phyloP scores from a whole-genome alignment of 2,329 filamentous ascomycete species.

The Meredithiella fracta region DNA sequence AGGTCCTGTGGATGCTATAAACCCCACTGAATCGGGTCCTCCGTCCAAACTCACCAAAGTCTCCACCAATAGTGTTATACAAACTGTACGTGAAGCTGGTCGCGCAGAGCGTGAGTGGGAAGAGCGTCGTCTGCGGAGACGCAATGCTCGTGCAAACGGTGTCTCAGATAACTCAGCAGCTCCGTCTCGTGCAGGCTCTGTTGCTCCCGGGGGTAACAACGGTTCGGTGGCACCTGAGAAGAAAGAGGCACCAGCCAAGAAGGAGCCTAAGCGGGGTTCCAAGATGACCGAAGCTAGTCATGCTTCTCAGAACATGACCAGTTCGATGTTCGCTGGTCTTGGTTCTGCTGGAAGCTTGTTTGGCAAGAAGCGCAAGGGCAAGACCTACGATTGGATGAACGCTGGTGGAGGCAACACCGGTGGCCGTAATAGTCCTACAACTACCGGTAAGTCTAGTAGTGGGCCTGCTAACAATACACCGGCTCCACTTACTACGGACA shows the following conservation, averaged over 20 bases:
- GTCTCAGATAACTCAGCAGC: conserved; percentile 33
- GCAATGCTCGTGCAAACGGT: conserved; percentile 45
- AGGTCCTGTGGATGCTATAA: conserved; percentile 15
- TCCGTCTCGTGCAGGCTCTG: conserved; percentile 37
- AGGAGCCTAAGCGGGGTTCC: conserved; percentile 67
- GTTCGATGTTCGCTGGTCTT: conserved; percentile 52
- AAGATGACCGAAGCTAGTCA: conserved; percentile 66
- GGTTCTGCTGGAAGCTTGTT: conserved; percentile 42
- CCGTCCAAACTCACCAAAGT: conserved; percentile 32
- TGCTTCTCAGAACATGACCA: conserved; percentile 68
- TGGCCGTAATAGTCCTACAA: conserved; percentile 32
- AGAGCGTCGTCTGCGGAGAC: conserved; percentile 51
- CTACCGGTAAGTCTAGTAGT: conserved; percentile 26
- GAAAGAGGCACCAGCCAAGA: conserved; percentile 61
- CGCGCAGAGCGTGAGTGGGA: conserved; percentile 54
- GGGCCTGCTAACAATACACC: conserved; percentile 18
- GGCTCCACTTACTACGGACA: conserved; percentile 36
- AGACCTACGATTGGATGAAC: conserved; percentile 64
- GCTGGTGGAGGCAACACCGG: conserved; percentile 28
- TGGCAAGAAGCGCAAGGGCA: conserved; percentile 43
- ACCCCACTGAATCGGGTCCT: conserved; percentile 17
- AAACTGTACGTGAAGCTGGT: conserved; percentile 43
- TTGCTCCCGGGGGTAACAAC: conserved; percentile 40
- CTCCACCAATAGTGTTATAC: conserved; percentile 32
- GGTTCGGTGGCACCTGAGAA: conserved; percentile 46